Conservation (phyloP, 139 green algal genomes). For the Chlorella sorokiniana region DNA sequence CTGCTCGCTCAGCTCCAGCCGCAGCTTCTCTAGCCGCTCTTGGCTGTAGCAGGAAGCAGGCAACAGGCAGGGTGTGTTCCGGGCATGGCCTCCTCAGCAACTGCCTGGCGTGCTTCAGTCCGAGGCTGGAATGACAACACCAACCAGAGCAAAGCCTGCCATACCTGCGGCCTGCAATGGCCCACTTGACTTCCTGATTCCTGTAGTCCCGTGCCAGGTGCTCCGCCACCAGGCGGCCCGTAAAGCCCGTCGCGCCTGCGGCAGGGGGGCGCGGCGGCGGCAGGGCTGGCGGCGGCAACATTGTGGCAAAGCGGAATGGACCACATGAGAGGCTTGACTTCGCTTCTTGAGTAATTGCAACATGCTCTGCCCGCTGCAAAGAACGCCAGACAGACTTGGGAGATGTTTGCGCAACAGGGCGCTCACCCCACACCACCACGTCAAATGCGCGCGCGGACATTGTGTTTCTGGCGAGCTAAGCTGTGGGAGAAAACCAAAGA, state of each 20-base stretch:
- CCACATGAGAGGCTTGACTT: too few relatives aligned
- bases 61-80: not conserved
- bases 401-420: not conserved
- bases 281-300: not conserved
- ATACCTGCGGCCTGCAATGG: slow-evolving; percentile 69
- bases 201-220: slow-evolving; percentile 74
- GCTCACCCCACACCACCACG: slow-evolving; percentile 69
- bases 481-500: too few relatives aligned
- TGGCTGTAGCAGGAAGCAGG: too few relatives aligned
- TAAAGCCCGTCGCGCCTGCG: slow-evolving; percentile 77
- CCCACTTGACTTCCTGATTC: slow-evolving; percentile 70
- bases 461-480: too few relatives aligned
- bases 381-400: too few relatives aligned
- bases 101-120: too few relatives aligned
- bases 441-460: slow-evolving; percentile 51
- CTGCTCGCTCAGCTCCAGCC: slow-evolving; percentile 35
- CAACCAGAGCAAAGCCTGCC: too few relatives aligned
- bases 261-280: not conserved
- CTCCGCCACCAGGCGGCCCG: slow-evolving; percentile 74
- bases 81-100: not conserved
- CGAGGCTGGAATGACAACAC: too few relatives aligned
- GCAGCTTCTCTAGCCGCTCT: slow-evolving; percentile 73
- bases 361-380: too few relatives aligned
- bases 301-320: too few relatives aligned
- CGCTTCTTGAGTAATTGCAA: too few relatives aligned